Evolutionary conservation across 352 stramenopile species (phyloP).

Genomic region (Pythium coloratum): DNA sequence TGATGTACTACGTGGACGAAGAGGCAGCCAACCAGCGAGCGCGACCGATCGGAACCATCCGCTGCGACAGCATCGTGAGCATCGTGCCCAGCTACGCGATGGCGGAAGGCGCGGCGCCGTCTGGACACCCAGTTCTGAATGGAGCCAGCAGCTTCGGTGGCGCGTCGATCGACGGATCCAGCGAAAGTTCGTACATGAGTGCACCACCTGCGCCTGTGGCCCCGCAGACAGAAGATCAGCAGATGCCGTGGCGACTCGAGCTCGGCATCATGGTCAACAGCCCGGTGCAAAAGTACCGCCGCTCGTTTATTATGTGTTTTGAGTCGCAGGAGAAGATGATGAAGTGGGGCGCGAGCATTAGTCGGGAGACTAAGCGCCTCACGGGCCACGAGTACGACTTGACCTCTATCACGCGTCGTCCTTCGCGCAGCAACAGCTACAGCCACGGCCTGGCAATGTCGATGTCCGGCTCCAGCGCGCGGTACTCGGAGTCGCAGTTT

Average conservation of each 20-base stretch:
- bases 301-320: constrained; percentile 81
- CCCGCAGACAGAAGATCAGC: constrained; percentile 36
- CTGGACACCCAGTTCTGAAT: constrained; percentile 10
- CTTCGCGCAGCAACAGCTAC: constrained; percentile 68
- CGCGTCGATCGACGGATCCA: constrained; percentile 3
- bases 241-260: constrained; percentile 77
- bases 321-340: constrained; percentile 80
- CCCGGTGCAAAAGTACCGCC: constrained; percentile 63
- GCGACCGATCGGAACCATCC: constrained; percentile 75
- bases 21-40: constrained; percentile 53
- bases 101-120: constrained; percentile 23
- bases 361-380: constrained; percentile 76
- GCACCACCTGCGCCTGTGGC: not conserved
- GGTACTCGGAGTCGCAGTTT: constrained; percentile 61
- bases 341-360: constrained; percentile 82
- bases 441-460: constrained; percentile 27
- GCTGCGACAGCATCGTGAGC: constrained; percentile 80
- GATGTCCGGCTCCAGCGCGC: constrained; percentile 22
- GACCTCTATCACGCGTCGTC: constrained; percentile 60
- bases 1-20: constrained; percentile 75
- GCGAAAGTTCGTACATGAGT: not conserved
- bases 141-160: constrained; percentile 21
- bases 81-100: constrained; percentile 72
- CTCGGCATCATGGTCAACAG: constrained; percentile 65
- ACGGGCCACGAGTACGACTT: constrained; percentile 83